phyloP scores from a whole-genome alignment of 768 basidiomycete genomes.

The Phylloporus sp. region DNA sequence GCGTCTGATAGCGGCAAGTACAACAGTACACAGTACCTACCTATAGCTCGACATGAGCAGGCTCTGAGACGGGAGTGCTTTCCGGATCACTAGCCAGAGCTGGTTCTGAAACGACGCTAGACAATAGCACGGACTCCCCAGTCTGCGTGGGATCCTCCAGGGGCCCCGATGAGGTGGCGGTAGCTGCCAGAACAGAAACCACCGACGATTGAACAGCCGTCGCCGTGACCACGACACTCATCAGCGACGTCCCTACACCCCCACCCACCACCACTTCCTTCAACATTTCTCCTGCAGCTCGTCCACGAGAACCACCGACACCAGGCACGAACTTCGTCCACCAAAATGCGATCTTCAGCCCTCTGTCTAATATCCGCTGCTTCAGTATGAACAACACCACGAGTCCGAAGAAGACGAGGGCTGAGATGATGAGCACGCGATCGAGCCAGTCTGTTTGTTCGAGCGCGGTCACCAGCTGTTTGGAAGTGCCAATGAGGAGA shows the following conservation, averaged over 20 bases:
- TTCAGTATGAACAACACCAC: constrained; percentile 85
- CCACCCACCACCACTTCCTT: constrained; percentile 4
- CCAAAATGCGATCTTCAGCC: constrained; percentile 77
- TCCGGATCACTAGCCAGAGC: background rate
- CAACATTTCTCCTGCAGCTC: background rate
- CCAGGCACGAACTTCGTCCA: constrained; percentile 74
- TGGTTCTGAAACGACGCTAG: background rate
- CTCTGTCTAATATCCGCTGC: constrained; percentile 77
- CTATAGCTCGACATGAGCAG: constrained; percentile 18
- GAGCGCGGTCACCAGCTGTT: constrained; percentile 79
- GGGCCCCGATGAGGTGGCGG: background rate
- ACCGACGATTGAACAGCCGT: constrained; percentile 7
- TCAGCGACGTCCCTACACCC: background rate
- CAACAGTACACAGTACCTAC: background rate
- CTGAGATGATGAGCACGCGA: constrained; percentile 76
- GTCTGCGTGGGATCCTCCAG: background rate
- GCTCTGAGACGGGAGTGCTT: background rate
- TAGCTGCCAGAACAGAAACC: constrained; percentile 8
- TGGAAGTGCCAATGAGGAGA: constrained; percentile 69
- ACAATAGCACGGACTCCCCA: constrained; percentile 1
- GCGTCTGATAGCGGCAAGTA: background rate
- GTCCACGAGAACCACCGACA: constrained; percentile 1
- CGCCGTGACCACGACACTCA: constrained; percentile 5
- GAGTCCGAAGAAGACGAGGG: constrained; percentile 76
- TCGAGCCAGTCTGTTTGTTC: constrained; percentile 92